Percentiles rank a stretch among this genome's conserved stretches.
Evolutionary conservation across 352 stramenopile species (phyloP).

Genomic region (Phytopythium cucurbitacearum): DNA sequence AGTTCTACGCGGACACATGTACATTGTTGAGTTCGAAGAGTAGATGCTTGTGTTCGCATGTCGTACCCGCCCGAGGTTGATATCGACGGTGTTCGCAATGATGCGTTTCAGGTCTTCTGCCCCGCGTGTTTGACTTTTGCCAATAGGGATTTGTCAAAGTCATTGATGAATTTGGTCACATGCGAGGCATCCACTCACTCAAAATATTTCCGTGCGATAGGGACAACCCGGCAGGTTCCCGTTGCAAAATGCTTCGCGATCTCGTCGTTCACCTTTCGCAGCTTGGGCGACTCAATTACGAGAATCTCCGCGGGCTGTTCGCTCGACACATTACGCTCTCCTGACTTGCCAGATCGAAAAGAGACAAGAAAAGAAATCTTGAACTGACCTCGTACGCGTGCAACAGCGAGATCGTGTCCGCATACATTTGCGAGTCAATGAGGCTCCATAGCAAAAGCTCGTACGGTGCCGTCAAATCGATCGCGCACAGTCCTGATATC

Average conservation of each 20-base stretch:
- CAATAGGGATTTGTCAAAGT: no score
- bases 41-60: not conserved
- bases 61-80: slow-evolving; percentile 70
- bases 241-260: slow-evolving; percentile 53
- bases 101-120: slow-evolving; percentile 80
- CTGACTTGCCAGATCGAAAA: no score
- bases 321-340: not conserved
- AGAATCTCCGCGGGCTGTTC: slow-evolving; percentile 68
- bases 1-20: slow-evolving; percentile 44
- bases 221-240: slow-evolving; percentile 55
- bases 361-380: not conserved
- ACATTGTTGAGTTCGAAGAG: not conserved
- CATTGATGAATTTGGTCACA: no score
- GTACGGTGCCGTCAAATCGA: slow-evolving; percentile 65
- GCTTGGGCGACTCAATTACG: slow-evolving; percentile 55
- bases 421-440: slow-evolving; percentile 75
- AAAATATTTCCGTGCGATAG: slow-evolving; percentile 76
- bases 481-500: slow-evolving; percentile 51
- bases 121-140: slow-evolving; percentile 72
- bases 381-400: slow-evolving; percentile 56
- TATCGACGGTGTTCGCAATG: slow-evolving; percentile 77
- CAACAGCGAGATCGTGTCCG: slow-evolving; percentile 63
- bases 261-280: slow-evolving; percentile 63
- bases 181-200: slow-evolving; percentile 29
- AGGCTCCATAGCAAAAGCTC: slow-evolving; percentile 75